A percentile compares a stretch with the other conserved stretches of the same genome.
Conservation (phyloP, 495 filamentous ascomycete species). For the Tuber borchii region DNA sequence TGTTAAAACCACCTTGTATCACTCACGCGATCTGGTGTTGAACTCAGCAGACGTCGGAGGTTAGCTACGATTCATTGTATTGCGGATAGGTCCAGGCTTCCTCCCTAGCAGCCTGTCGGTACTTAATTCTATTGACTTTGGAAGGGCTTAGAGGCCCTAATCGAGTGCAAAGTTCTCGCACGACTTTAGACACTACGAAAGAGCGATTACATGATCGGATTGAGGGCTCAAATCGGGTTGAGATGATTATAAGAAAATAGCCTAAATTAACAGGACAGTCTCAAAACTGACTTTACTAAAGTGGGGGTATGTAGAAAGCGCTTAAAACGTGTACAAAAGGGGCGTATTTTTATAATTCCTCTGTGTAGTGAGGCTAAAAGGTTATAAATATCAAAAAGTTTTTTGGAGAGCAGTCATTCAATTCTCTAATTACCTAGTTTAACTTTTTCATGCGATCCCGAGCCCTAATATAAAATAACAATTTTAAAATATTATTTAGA, state of each 20-base stretch:
- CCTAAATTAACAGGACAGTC: background rate
- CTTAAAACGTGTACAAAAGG: too few relatives aligned
- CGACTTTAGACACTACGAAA: background rate
- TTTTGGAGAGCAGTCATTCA: too few relatives aligned
- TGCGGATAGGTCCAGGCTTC: background rate
- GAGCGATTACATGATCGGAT: background rate
- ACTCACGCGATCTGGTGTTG: background rate
- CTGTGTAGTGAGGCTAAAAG: too few relatives aligned
- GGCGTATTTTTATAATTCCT: too few relatives aligned
- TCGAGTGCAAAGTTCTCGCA: background rate
- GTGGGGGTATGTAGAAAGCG: background rate
- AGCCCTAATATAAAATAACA: too few relatives aligned
- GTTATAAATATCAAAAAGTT: too few relatives aligned
- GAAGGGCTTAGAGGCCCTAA: background rate
- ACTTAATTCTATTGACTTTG: background rate
- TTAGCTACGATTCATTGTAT: background rate
- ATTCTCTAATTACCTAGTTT: too few relatives aligned
- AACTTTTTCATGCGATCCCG: too few relatives aligned
- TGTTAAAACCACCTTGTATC: background rate
- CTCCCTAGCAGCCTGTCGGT: background rate
- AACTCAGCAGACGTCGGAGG: background rate
- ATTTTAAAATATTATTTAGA: too few relatives aligned
- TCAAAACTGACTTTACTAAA: background rate
- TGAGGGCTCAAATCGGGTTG: background rate
- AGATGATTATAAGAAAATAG: background rate